Base-by-base conservation (phyloP, 192 early-diverging fungal genomes). In the Coemansia sp. region DNA sequence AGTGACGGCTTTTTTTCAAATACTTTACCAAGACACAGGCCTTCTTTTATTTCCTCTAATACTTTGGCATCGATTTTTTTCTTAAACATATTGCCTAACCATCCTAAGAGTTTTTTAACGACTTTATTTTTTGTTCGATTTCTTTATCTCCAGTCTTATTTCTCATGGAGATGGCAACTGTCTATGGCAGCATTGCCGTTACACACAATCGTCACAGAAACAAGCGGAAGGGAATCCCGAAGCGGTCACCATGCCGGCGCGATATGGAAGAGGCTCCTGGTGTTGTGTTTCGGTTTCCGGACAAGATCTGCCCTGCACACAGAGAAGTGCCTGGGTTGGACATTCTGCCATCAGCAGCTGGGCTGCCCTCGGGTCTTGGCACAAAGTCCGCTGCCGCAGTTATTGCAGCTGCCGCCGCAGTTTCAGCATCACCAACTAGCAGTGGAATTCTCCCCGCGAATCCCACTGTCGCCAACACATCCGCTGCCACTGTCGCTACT, bases 181-280 rank as follows among this genome's bases (percentile, higher is more conserved):
- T 63, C 4, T 75, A 63, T 62, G 57, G 67, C 51, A 67, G 46
- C 50, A 56, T 62, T 25, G 61, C 57, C 51, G 68, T 31, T 17
- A 65, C 63, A 29, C 65, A 72, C 10, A 61, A 54, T 17, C 74
- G 74, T n/a, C 63, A 68, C 65, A n/a, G 56, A 51, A 63, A 73
- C 74, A 78, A 78, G 63, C 66, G 83, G 50, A 84, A 84, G 75
- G 78, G 83, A 51, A 78, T 78, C 17, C 83, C 83, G 32, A 72
- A 59, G 58, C 74, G 83, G 27, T 79, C 76, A 51, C 83, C 83
- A 23, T 80, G 83, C 61, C 74, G 70, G 67, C 70, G 78, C 11
- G 83, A 84, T 67, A 73, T 77, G 74, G 61, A 72, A 17, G 71
- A 77, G 59, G 69, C 74, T 21, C 83, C 74, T 0, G 83, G 83